Conservation (phyloP, 176 grass and related monocot genomes). For the Metroxylon sagu region DNA sequence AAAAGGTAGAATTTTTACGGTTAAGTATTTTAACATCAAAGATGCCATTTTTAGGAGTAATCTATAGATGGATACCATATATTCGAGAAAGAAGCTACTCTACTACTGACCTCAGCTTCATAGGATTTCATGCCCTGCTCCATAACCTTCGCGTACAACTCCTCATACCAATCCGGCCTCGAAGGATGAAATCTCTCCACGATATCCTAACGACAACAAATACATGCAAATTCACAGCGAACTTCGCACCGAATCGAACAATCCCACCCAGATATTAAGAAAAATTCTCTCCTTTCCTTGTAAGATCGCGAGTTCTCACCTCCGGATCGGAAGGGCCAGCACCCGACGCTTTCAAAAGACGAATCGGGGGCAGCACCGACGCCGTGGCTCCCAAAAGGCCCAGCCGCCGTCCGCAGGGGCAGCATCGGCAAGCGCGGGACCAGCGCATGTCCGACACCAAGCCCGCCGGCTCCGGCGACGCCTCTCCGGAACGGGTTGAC, state of each 20-base stretch:
- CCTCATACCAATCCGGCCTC: constrained; percentile 64
- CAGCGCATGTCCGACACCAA: not conserved
- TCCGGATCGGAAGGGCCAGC: constrained; percentile 32
- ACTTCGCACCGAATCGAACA: not conserved
- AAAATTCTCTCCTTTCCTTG: not conserved
- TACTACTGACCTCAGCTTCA: constrained; percentile 55
- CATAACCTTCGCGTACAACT: constrained; percentile 50
- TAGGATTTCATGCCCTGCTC: constrained; percentile 48
- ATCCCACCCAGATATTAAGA: not conserved
- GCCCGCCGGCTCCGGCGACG: no score
- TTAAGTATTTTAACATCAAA: not conserved
- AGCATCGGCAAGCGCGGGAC: constrained; percentile 3
- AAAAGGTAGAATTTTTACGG: no score
- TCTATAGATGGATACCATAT: not conserved
- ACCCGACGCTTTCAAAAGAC: constrained; percentile 12
- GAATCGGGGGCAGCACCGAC: constrained; percentile 23
- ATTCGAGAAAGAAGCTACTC: not conserved
- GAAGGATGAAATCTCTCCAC: constrained; percentile 54
- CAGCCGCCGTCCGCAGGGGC: constrained; percentile 30
- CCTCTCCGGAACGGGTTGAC: not conserved
- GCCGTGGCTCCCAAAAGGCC: constrained; percentile 35
- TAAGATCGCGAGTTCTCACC: constrained; percentile 21
- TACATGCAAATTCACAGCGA: not conserved
- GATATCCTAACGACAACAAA: constrained; percentile 29
- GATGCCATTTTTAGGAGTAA: not conserved